Evolutionary conservation across 805 yeast genomes (phyloP).

Genomic region (Alloascoidea hylecoeti): DNA sequence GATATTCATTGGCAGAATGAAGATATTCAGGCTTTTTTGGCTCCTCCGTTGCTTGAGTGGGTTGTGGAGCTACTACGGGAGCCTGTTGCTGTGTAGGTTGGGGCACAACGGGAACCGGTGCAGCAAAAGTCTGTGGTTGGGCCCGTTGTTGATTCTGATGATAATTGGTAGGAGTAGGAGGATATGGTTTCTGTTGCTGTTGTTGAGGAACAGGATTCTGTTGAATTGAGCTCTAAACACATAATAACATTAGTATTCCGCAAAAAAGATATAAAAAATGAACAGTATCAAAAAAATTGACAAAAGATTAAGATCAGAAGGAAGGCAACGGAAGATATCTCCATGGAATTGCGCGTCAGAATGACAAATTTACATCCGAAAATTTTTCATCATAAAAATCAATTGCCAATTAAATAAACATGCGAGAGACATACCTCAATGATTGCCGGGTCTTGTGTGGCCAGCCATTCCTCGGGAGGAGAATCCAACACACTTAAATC

Average conservation of each 20-base stretch:
- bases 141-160: constrained; percentile 1
- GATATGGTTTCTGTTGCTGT: constrained; percentile 6
- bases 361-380: constrained; percentile 14
- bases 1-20: constrained; percentile 8
- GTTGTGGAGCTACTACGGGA: constrained; percentile 4
- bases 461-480: constrained; percentile 37
- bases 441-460: constrained; percentile 23
- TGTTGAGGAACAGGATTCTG: constrained; percentile 7
- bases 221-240: too few species aligned
- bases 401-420: neutral
- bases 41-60: too few species aligned
- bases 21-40: too few species aligned
- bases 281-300: constrained; percentile 1
- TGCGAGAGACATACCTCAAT: constrained; percentile 15
- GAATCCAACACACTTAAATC: constrained; percentile 75
- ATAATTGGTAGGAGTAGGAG: constrained; percentile 3
- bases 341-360: constrained; percentile 20
- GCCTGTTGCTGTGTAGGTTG: constrained; percentile 3
- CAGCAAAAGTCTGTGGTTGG: constrained; percentile 5
- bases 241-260: too few species aligned
- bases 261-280: neutral
- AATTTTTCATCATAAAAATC: constrained; percentile 16
- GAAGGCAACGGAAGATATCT: constrained; percentile 28
- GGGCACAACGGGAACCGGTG: constrained; percentile 4
- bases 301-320: constrained; percentile 18